phyloP scores from a whole-genome alignment of 352 stramenopile species.

The Pythium angustatum region DNA sequence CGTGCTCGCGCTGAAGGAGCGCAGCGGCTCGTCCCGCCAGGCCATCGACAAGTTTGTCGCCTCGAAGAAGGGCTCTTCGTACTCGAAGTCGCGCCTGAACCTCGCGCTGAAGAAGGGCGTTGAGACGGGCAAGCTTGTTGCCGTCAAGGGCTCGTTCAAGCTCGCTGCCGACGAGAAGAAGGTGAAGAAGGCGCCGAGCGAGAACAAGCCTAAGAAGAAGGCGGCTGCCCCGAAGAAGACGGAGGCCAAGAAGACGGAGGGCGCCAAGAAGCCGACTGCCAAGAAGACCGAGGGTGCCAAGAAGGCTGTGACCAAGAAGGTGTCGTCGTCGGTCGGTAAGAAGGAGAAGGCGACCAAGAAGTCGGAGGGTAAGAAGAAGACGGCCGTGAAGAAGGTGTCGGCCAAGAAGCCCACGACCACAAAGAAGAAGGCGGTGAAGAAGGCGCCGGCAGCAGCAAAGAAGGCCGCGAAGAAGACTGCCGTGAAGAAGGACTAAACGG shows the following conservation, averaged over 20 bases:
- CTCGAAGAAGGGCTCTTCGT: slow-evolving; percentile 78
- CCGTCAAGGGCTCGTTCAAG: slow-evolving; percentile 95
- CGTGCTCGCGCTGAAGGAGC: slow-evolving; percentile 91
- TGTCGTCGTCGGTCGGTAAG: slow-evolving; percentile 31
- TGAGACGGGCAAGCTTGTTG: slow-evolving; percentile 85
- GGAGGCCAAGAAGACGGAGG: slow-evolving; percentile 46
- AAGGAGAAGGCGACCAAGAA: slow-evolving; percentile 38
- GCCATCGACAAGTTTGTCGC: slow-evolving; percentile 95
- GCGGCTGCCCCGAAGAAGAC: slow-evolving; percentile 37
- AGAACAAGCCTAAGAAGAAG: slow-evolving; percentile 47
- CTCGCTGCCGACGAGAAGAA: slow-evolving; percentile 92
- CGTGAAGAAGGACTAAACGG: slow-evolving; percentile 42
- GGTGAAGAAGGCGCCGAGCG: slow-evolving; percentile 33
- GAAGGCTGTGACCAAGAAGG: slow-evolving; percentile 35
- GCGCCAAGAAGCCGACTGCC: slow-evolving; percentile 50
- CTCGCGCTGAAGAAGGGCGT: slow-evolving; percentile 91
- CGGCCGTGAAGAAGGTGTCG: slow-evolving; percentile 44
- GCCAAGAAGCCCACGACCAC: slow-evolving; percentile 58
- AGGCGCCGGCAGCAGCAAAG: slow-evolving; percentile 32
- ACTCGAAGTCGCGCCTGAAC: slow-evolving; percentile 83
- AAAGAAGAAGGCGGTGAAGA: slow-evolving; percentile 68
- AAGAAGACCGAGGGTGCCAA: slow-evolving; percentile 52
- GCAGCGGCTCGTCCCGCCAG: slow-evolving; percentile 87
- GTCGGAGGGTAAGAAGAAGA: slow-evolving; percentile 41
- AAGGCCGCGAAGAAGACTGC: slow-evolving; percentile 35